Conservation (phyloP, 768 basidiomycete genomes). For the Suillus placidus region DNA sequence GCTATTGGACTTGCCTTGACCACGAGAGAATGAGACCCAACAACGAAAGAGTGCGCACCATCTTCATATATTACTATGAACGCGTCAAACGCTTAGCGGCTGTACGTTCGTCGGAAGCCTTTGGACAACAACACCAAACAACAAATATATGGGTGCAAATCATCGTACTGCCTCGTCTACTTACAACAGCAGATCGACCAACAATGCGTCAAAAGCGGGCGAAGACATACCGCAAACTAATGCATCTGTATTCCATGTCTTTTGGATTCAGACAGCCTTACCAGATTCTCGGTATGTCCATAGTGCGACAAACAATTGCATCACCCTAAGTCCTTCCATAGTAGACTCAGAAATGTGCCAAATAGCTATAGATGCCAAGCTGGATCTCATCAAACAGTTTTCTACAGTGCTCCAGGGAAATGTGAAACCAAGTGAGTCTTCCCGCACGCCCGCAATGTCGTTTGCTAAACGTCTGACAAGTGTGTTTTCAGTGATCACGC, state of each 20-base stretch:
- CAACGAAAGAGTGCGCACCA: constrained; percentile 3
- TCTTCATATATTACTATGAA: constrained; percentile 19
- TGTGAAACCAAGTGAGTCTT: constrained; percentile 83
- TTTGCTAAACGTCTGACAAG: constrained; percentile 36
- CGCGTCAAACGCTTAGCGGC: constrained; percentile 11
- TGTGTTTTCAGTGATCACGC: constrained; percentile 90
- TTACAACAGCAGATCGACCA: neutral
- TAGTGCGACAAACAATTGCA: constrained; percentile 4
- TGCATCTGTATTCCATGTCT: constrained; percentile 83
- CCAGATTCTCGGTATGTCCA: constrained; percentile 77
- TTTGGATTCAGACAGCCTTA: constrained; percentile 95
- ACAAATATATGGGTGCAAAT: neutral
- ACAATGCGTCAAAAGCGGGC: constrained; percentile 93
- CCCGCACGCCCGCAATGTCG: constrained; percentile 13
- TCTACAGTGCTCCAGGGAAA: constrained; percentile 79
- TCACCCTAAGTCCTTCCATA: constrained; percentile 30
- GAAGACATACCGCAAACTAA: constrained; percentile 92
- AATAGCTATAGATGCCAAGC: constrained; percentile 63
- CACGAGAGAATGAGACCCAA: constrained; percentile 17
- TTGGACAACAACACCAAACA: constrained; percentile 32
- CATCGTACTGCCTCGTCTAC: neutral
- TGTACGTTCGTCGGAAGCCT: constrained; percentile 2
- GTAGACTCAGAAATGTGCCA: constrained; percentile 88
- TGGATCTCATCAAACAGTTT: constrained; percentile 79
- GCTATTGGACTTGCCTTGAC: constrained; percentile 18